These are phyloP conservation scores for Basidioascus undulatus DNA, from an alignment of 768 basidiomycete species.

Conservation along the genomic window DNA sequence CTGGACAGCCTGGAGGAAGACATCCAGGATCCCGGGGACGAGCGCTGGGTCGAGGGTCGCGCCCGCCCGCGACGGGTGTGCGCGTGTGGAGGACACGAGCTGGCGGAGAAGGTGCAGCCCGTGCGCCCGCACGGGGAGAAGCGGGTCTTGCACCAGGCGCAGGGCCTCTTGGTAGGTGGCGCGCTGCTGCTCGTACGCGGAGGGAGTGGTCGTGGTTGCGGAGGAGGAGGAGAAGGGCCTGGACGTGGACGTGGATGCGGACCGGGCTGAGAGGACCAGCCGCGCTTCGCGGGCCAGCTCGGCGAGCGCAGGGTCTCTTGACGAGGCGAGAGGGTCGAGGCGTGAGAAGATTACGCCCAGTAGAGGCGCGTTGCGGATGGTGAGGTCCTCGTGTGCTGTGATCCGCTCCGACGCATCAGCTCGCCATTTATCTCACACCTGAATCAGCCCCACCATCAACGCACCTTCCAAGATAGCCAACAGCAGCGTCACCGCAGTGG, in stretches of 20 bases:
- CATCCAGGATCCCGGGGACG: constrained; percentile 56
- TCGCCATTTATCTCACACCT: too few relatives aligned
- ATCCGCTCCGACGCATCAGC: neutral
- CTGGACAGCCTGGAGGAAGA: constrained; percentile 61
- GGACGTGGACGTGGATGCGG: constrained; percentile 27
- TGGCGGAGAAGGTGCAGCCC: constrained; percentile 61
- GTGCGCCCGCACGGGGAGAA: constrained; percentile 81
- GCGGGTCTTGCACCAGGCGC: constrained; percentile 66
- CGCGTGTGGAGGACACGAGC: constrained; percentile 29
- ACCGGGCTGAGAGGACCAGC: constrained; percentile 59
- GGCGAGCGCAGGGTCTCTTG: constrained; percentile 25
- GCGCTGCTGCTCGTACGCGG: constrained; percentile 19
- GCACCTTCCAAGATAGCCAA: constrained; percentile 70
- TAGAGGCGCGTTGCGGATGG: constrained; percentile 27
- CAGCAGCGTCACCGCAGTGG: constrained; percentile 55
- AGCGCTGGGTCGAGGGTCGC: constrained; percentile 30
- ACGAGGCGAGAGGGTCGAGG: constrained; percentile 32
- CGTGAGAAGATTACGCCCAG: constrained; percentile 46
- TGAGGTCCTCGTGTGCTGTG: constrained; percentile 14
- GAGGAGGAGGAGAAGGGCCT: constrained; percentile 18
- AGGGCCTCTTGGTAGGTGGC: constrained; percentile 59
- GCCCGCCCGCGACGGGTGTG: constrained; percentile 11
- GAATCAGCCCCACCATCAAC: too few relatives aligned
- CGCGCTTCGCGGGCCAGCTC: constrained; percentile 49
- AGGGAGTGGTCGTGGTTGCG: constrained; percentile 8